Percentiles rank a stretch among this genome's conserved stretches.
phyloP scores from a whole-genome alignment of 2,329 filamentous ascomycete species.

The Chrysosporium keratinophilum region DNA sequence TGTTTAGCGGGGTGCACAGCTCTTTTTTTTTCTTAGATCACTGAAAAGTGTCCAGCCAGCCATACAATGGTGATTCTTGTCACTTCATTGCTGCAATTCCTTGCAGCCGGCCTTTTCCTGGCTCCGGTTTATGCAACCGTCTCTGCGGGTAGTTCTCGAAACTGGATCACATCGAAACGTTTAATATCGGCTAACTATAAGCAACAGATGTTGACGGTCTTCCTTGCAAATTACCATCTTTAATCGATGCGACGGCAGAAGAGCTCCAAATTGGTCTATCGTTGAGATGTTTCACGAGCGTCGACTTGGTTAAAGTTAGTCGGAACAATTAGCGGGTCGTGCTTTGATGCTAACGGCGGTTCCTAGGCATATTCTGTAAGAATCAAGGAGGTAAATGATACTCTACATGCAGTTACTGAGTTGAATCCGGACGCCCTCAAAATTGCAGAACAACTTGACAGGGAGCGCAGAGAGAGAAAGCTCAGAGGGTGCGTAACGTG shows the following conservation, averaged over 20 bases:
- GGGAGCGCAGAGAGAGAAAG: slow-evolving; percentile 44
- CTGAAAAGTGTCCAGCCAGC: not conserved
- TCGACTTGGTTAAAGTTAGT: slow-evolving; percentile 43
- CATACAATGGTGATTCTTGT: not conserved
- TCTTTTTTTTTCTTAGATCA: not conserved
- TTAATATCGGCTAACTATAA: not conserved
- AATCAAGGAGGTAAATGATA: slow-evolving; percentile 45
- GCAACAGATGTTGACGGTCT: not conserved
- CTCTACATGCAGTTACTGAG: slow-evolving; percentile 45
- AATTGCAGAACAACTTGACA: slow-evolving; percentile 50
- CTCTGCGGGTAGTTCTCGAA: not conserved
- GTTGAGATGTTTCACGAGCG: slow-evolving; percentile 44
- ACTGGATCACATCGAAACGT: not conserved
- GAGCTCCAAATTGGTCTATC: slow-evolving; percentile 43
- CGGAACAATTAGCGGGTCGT: not conserved
- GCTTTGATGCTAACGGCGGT: not conserved
- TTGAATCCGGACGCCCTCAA: slow-evolving; percentile 52
- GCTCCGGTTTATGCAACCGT: not conserved
- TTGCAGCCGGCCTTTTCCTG: not conserved
- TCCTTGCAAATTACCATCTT: slow-evolving; percentile 20
- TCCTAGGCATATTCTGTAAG: slow-evolving; percentile 41
- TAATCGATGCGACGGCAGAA: slow-evolving; percentile 45
- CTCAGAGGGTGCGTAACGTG: slow-evolving; percentile 25
- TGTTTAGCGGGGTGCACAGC: not conserved
- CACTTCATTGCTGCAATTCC: not conserved